Evolutionary conservation across 1,139 yeast genomes (phyloP).

Genomic region (Suhomyces wounanorum): DNA sequence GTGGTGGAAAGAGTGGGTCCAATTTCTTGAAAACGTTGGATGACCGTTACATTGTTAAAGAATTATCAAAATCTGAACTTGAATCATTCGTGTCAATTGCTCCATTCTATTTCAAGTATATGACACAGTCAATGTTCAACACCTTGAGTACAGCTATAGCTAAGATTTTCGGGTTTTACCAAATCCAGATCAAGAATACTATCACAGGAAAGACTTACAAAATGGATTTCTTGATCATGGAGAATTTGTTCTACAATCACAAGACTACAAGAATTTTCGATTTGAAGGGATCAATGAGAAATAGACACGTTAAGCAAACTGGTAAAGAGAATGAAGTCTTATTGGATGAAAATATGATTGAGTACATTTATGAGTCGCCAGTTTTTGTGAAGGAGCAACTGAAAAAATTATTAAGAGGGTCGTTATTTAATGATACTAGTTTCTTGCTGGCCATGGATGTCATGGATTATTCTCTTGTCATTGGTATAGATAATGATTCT

Average conservation of each 20-base stretch:
- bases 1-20: constrained; percentile 96
- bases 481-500: constrained; percentile 78
- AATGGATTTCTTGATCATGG: constrained; percentile 95
- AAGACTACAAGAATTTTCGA: constrained; percentile 89
- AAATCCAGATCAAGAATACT: constrained; percentile 81
- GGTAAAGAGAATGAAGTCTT: constrained; percentile 94
- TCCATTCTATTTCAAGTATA: constrained; percentile 93
- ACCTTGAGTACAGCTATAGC: constrained; percentile 93
- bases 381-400: constrained; percentile 92
- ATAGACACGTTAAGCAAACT: constrained; percentile 94
- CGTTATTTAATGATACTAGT: constrained; percentile 91
- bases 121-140: constrained; percentile 93
- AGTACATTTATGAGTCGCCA: constrained; percentile 94
- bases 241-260: constrained; percentile 83
- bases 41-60: constrained; percentile 86
- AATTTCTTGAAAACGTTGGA: constrained; percentile 90
- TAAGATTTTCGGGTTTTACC: constrained; percentile 93
- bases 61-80: constrained; percentile 81
- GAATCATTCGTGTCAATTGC: constrained; percentile 96
- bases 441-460: constrained; percentile 97
- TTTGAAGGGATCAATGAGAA: constrained; percentile 96
- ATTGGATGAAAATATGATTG: constrained; percentile 97
- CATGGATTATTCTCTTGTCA: constrained; percentile 95
- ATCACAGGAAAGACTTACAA: constrained; percentile 74
- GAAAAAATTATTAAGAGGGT: constrained; percentile 79